Percentiles rank a stretch among this genome's conserved stretches.
These are phyloP conservation scores for Ceratobasidium sp. DNA, from an alignment of 1,284 basidiomycete species.

Conservation along the genomic window DNA sequence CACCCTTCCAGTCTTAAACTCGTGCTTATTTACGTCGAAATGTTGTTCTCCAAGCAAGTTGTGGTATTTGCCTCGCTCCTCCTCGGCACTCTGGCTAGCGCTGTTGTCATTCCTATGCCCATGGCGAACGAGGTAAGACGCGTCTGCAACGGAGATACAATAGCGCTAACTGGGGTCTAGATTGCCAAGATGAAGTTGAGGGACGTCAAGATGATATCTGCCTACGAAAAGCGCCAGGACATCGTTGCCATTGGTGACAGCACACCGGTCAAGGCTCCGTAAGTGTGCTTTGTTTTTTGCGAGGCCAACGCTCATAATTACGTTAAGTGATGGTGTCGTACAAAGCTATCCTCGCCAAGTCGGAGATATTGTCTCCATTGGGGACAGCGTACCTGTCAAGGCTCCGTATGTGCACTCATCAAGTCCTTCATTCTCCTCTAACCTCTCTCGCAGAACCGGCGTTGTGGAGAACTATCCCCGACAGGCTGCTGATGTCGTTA, in stretches of 20 bases:
- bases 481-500: neutral
- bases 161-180: neutral
- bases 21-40: conserved; percentile 48
- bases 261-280: neutral
- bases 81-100: conserved; percentile 56
- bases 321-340: neutral
- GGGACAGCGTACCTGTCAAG: neutral
- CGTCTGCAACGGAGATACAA: neutral
- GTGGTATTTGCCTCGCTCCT: conserved; percentile 53
- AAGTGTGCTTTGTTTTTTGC: neutral
- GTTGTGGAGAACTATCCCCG: neutral
- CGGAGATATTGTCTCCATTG: neutral
- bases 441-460: conserved; percentile 1
- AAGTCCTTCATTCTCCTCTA: neutral
- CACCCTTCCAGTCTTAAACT: conserved; percentile 44
- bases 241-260: neutral
- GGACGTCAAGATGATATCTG: conserved; percentile 54
- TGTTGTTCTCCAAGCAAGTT: conserved; percentile 56
- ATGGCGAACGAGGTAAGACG: conserved; percentile 49
- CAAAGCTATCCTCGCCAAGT: neutral
- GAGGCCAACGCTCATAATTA: neutral
- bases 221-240: conserved; percentile 53
- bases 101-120: conserved; percentile 56
- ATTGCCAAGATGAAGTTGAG: neutral
- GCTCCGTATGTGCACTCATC: conserved; percentile 4